Base-by-base conservation (phyloP, 2,329 filamentous ascomycete genomes). In the Ophiosphaerella herpotricha region DNA sequence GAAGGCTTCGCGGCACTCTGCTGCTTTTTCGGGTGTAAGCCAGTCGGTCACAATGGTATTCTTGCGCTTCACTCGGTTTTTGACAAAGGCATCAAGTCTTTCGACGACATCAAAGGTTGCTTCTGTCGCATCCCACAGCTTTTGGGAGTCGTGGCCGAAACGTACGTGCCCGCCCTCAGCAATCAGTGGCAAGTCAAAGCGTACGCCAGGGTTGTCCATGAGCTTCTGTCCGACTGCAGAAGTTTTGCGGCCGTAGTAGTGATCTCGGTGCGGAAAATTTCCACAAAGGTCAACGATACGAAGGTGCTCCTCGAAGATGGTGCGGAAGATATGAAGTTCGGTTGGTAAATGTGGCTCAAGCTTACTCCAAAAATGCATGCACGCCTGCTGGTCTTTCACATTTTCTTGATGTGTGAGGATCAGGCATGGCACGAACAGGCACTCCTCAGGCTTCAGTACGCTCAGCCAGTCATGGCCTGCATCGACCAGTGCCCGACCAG, bases 161-260 rank as follows among this genome's bases (percentile, higher is more conserved):
- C 48, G 43, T 12, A 55, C 50, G 23, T 47, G 29, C 4, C 49
- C 49, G 23, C 44, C 43, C 24, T 55, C 52, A 14, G 48, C 44
- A 31, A 55, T 55, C 31, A 55, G 31, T 5, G 52, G 52, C 13
- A 55, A 34, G 40, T 55, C 49, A 36, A 55, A 55, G 4, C 52
- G 49, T 11, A 55, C n/a, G 5, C 48, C 48, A n/a, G 52, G 52
- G 23, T 50, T 55, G n/a, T 55, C 49, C 52, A 55, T 55, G n/a
- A 55, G 36, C 43, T 46, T 41, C 21, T 48, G 46, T n/a, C 52
- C 52, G 9, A 55, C 33, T n/a, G 33, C 45, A 7, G 40, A 44
- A 21, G 52, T 55, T n/a, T 29, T 38, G 16, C 52, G 52, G 6
- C 48, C 48, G 33, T 55, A 55, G 48, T 55, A 55, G 31, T 52